These are phyloP conservation scores for Geotrichum reessii DNA, from an alignment of 1,139 yeast species.

Conservation along the genomic window DNA sequence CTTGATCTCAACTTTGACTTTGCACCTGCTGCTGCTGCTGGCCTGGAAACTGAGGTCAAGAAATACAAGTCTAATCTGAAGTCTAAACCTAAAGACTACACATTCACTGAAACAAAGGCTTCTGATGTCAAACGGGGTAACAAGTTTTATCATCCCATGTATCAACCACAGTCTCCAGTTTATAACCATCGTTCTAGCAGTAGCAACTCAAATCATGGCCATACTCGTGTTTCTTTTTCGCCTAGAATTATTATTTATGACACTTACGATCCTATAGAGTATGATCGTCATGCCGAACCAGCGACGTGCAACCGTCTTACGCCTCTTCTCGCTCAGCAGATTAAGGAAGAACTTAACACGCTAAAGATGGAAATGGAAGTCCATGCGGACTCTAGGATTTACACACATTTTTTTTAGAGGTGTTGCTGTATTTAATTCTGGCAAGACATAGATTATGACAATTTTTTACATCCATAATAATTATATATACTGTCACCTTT, in stretches of 20 bases:
- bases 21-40: constrained; percentile 2
- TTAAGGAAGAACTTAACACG: constrained; percentile 77
- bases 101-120: background rate
- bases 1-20: constrained; percentile 11
- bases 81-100: constrained; percentile 8
- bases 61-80: constrained; percentile 6
- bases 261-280: constrained; percentile 77
- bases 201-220: constrained; percentile 10
- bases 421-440: background rate
- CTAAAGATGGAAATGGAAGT: constrained; percentile 68
- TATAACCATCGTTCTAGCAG: constrained; percentile 18
- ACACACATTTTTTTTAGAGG: constrained; percentile 70
- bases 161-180: constrained; percentile 22
- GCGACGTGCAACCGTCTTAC: constrained; percentile 78
- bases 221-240: constrained; percentile 56
- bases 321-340: constrained; percentile 80
- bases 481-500: background rate
- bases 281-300: constrained; percentile 88
- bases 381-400: constrained; percentile 68
- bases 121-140: background rate
- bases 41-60: constrained; percentile 10
- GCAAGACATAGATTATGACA: background rate
- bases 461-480: background rate
- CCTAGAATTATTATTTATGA: constrained; percentile 81
- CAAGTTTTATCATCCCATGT: constrained; percentile 22